Percentiles rank a stretch among this genome's conserved stretches.
These are phyloP conservation scores for Fusarium hostae DNA, from an alignment of 2,329 filamentous ascomycete genomes.

Conservation along the genomic window DNA sequence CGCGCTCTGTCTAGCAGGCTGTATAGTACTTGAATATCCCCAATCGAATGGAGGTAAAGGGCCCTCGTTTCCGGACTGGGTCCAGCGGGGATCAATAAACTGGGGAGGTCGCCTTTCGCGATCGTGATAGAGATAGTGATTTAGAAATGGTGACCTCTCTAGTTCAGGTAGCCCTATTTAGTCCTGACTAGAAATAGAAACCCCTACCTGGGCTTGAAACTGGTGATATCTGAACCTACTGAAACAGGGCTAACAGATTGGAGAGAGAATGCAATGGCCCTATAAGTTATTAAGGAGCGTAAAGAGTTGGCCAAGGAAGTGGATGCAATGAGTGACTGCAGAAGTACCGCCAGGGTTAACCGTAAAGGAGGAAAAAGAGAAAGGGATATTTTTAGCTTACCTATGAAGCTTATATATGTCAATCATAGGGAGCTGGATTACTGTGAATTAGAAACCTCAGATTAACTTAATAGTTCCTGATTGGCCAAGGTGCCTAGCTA, in stretches of 20 bases:
- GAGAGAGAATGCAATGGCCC: not conserved
- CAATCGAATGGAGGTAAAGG: not conserved
- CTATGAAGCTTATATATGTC: not conserved
- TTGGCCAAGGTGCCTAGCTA: not conserved
- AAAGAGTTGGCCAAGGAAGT: not conserved
- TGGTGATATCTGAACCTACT: not conserved
- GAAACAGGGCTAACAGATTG: not conserved
- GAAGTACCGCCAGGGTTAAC: conserved; percentile 4
- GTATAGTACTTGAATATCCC: not conserved
- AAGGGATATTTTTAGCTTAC: not conserved
- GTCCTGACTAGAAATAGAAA: conserved; percentile 1
- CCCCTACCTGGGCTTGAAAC: not conserved
- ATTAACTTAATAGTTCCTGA: not conserved
- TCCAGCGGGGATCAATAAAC: not conserved
- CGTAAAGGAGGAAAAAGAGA: conserved; percentile 9
- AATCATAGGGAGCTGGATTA: not conserved
- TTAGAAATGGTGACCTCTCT: not conserved
- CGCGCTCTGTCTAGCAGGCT: conserved; percentile 8
- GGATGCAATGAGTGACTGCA: conserved; percentile 1
- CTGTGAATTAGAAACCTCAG: not conserved
- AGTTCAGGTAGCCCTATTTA: not conserved
- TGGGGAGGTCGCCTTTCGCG: not conserved
- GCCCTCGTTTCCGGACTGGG: not conserved
- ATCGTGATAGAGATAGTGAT: not conserved
- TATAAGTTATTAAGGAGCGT: not conserved